phyloP scores from a whole-genome alignment of 2,329 filamentous ascomycete species.

The Colletotrichum musae region DNA sequence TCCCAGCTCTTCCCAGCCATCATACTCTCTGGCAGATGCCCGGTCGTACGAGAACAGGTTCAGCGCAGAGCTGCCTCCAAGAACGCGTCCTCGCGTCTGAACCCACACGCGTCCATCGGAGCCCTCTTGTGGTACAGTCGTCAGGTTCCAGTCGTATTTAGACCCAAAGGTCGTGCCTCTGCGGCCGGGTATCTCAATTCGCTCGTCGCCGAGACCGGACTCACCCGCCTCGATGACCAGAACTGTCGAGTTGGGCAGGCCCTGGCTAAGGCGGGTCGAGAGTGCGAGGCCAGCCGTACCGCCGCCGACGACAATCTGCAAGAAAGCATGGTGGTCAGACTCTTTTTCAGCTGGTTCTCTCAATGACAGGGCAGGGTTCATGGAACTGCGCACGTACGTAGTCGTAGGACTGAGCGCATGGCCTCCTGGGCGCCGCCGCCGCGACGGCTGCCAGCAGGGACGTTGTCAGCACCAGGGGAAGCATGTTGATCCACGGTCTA shows the following conservation, averaged over 20 bases:
- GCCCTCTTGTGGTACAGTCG: slow-evolving; percentile 54
- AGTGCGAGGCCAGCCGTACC: slow-evolving; percentile 35
- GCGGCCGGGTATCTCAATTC: slow-evolving; percentile 47
- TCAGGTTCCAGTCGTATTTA: slow-evolving; percentile 55
- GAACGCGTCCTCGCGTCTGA: slow-evolving; percentile 58
- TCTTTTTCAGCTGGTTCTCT: neutral
- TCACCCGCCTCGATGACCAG: slow-evolving; percentile 50
- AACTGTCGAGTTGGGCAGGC: slow-evolving; percentile 43
- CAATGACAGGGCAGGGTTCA: neutral
- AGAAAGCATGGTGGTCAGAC: neutral
- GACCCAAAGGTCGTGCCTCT: slow-evolving; percentile 43
- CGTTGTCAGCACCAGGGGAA: neutral
- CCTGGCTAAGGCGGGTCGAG: slow-evolving; percentile 42
- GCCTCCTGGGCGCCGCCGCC: slow-evolving; percentile 1
- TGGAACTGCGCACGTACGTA: slow-evolving; percentile 18
- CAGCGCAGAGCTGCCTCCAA: slow-evolving; percentile 61
- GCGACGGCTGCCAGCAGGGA: slow-evolving; percentile 15
- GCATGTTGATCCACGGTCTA: slow-evolving; percentile 9
- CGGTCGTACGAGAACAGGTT: slow-evolving; percentile 58
- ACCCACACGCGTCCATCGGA: slow-evolving; percentile 54
- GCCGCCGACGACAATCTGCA: slow-evolving; percentile 40
- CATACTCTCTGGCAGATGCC: slow-evolving; percentile 48
- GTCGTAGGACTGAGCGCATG: slow-evolving; percentile 2
- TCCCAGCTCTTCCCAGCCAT: slow-evolving; percentile 52
- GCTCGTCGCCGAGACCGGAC: slow-evolving; percentile 41